Evolutionary conservation across 2,329 filamentous ascomycete species (phyloP), one percentile per base, ranked within the genome.

Genomic region (Sclerotinia nivalis): DNA sequence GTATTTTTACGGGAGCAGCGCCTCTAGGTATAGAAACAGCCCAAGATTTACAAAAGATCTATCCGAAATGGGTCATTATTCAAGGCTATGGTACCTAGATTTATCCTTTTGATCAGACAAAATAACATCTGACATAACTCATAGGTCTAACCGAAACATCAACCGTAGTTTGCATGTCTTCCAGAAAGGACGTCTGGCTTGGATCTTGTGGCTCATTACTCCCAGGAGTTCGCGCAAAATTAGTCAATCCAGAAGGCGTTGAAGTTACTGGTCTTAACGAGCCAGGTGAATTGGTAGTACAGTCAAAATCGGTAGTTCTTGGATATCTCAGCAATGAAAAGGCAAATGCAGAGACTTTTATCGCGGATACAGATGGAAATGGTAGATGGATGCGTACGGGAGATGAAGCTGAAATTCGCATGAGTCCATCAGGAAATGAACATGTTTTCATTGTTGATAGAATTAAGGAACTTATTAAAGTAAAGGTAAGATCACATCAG

Each of bases 311-410:
- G 0, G 87, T 96, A 1, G 89, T 91, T 0, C 80, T 97, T 0
- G 94, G 94, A 0, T 97, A 97, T 75, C 82, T 97, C 67, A 91
- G 96, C 81, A 97, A 97, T 77, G 89, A 91, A 58, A 90, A 91
- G 76, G 93, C 94, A 4, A 96, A 89, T 28, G 84, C 86, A 66
- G 93, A 96, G 78, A 96, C 93, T 0, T 97, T 93, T 76, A 77
- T 89, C 0, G 82, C 81, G 72, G 84, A 89, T 66, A 84, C 89
- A 1, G 89, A 93, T 73, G 84, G 84, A n/a, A 78, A 81, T 20
- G 88, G 89, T 13, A 81, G 88, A 72, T 96, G 93, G 88, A 75
- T 76, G 84, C 87, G 87, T 54, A 97, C 94, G 0, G 94, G 94
- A 8, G 94, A 97, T 75, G 92, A 96, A 78, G 93, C 91, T 0